Evolutionary conservation across 2,329 filamentous ascomycete genomes (phyloP).

Genomic region (Epichloe hybrida): DNA sequence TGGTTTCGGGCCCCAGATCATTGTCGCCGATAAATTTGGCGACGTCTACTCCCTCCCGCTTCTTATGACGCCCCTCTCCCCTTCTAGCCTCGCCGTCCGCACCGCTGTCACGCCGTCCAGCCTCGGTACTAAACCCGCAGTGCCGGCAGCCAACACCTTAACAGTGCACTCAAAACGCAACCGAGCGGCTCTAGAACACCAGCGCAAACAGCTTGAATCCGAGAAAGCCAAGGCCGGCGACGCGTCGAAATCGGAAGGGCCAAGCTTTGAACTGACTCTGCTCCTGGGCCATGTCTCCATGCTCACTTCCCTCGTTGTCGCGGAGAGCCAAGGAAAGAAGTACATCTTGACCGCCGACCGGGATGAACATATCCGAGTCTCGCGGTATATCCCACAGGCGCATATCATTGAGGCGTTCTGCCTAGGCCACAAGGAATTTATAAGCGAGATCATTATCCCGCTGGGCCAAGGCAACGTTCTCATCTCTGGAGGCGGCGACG

Average conservation of each 20-base stretch:
- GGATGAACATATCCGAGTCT: constrained; percentile 73
- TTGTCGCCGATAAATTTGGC: constrained; percentile 89
- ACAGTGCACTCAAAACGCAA: constrained; percentile 55
- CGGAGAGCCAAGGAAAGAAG: constrained; percentile 25
- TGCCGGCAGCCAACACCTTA: constrained; percentile 40
- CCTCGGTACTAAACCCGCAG: constrained; percentile 18
- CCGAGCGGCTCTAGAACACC: constrained; percentile 44
- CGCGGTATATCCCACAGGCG: constrained; percentile 65
- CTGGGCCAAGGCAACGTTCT: constrained; percentile 43
- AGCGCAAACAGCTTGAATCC: constrained; percentile 33
- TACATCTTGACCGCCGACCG: constrained; percentile 45
- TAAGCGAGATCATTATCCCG: constrained; percentile 62
- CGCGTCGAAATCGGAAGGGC: constrained; percentile 17
- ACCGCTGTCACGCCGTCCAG: constrained; percentile 5
- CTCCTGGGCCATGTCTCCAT: constrained; percentile 91
- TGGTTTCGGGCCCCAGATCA: constrained; percentile 56
- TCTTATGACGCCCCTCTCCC: constrained; percentile 12
- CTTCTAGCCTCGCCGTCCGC: constrained; percentile 6
- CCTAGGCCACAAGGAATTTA: constrained; percentile 74
- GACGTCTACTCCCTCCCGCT: constrained; percentile 87
- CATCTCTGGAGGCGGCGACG: constrained; percentile 78
- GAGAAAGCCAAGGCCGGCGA: constrained; percentile 12
- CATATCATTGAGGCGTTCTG: constrained; percentile 86
- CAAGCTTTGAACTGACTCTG: constrained; percentile 59
- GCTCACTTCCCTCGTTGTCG: constrained; percentile 61